A percentile compares a stretch with the other conserved stretches of the same genome.
Conservation (phyloP, 140 eudicot species). For the Cichorium intybus region DNA sequence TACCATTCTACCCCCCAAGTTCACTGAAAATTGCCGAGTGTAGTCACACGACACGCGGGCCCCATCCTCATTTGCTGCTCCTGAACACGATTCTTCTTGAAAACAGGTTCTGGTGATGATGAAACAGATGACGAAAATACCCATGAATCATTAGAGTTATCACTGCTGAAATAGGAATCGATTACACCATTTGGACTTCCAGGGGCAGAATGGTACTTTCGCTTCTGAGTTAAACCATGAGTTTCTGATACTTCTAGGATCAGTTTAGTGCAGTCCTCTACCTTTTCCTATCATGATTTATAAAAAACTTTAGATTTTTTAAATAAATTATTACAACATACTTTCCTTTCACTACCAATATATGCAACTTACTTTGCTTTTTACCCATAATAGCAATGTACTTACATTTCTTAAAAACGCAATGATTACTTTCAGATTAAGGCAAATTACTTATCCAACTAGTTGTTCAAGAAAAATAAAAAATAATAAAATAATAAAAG, state of each 20-base stretch:
- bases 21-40: constrained; percentile 33
- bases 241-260: constrained; percentile 41
- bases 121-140: constrained; percentile 43
- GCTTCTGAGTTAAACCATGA: constrained; percentile 35
- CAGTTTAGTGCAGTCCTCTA: constrained; percentile 57
- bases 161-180: constrained; percentile 62
- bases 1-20: constrained; percentile 30
- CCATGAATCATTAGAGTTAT: constrained; percentile 75
- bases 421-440: not conserved
- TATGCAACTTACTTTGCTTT: too few relatives aligned
- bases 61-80: constrained; percentile 69
- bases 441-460: constrained; percentile 1
- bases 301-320: constrained; percentile 14
- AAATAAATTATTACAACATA: not conserved
- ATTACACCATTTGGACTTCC: constrained; percentile 78
- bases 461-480: not conserved
- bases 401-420: not conserved
- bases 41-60: constrained; percentile 32
- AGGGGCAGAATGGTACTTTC: constrained; percentile 51
- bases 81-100: constrained; percentile 68
- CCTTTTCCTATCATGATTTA: constrained; percentile 48
- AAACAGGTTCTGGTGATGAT: constrained; percentile 60
- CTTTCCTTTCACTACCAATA: too few relatives aligned
- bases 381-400: too few relatives aligned
- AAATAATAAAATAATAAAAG: not conserved